Base-by-base conservation (phyloP, 306 rosid species). In the Malus sylvestris region DNA sequence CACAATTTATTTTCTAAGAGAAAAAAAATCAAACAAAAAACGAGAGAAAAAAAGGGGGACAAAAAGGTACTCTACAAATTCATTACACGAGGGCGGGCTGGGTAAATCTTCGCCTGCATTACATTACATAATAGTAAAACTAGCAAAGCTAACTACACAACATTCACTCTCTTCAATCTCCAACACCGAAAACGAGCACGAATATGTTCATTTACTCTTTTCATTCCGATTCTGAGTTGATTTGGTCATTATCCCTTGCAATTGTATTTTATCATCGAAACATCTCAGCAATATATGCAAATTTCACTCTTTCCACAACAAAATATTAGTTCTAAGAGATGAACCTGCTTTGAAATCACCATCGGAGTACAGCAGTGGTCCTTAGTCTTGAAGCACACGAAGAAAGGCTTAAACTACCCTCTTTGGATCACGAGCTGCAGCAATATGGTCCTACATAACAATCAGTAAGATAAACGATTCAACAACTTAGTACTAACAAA, bases 351-450 rank as follows among this genome's bases (percentile, higher is more conserved):
- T n/a, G 42, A 5, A 61, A 25, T 81, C 79, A 67, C 55, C 82
- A 64, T 62, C 71, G 74, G 70, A 82, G 73, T 73, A 45, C 67
- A 22, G 12, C 52, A 49, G 64, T 32, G 68, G 82, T 51, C 82
- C 71, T 77, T 44, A 18, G 44, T 46, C 44, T 77, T 68, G 71
- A 79, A 74, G 76, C 81, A 83, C 51, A 59, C 71, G 62, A 63
- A 74, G 35, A 67, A 68, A 66, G 51, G 45, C 35, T 86, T 84
- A 91, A 71, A 82, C 75, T 83, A 92, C 84, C 78, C 89, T 87
- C 92, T 89, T 95, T 40, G 93, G 83, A 81, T 92, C 99, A 23
- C 97, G 99, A 73, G 93, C 74, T 13, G 99, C 87, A 57, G 92
- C 68, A 82, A 96, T 38, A 81, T 96, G 99, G 78, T 92, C 99